Conservation (phyloP, 805 yeast genomes). For the Candida ortonii region DNA sequence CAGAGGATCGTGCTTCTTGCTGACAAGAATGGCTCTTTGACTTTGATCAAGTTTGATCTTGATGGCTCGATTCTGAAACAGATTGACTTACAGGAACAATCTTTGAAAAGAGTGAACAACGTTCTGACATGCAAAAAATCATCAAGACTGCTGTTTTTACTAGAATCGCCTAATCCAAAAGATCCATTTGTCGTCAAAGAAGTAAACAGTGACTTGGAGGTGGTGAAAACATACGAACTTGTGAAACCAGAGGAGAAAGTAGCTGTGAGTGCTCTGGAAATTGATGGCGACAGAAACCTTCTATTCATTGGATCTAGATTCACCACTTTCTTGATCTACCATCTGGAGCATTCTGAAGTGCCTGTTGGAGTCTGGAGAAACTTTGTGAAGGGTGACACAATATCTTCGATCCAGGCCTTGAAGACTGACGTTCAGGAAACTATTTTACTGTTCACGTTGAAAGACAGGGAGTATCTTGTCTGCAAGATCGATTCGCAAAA, state of each 20-base stretch:
- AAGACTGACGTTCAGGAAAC: constrained; percentile 20
- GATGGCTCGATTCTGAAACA: constrained; percentile 32
- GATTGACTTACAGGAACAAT: constrained; percentile 26
- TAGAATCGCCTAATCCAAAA: constrained; percentile 68
- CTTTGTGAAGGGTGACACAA: constrained; percentile 63
- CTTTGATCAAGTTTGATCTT: constrained; percentile 41
- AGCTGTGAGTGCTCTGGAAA: constrained; percentile 55
- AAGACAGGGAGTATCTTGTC: constrained; percentile 64
- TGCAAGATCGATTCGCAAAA: constrained; percentile 24
- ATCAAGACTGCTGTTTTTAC: constrained; percentile 37
- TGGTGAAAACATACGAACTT: constrained; percentile 15
- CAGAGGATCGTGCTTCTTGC: constrained; percentile 26
- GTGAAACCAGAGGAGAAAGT: constrained; percentile 38
- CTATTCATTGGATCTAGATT: constrained; percentile 69
- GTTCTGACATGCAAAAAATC: constrained; percentile 35
- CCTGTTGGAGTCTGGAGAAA: constrained; percentile 40
- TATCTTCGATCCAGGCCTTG: constrained; percentile 50
- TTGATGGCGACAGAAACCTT: constrained; percentile 37
- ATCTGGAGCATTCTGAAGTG: constrained; percentile 29
- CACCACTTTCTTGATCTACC: constrained; percentile 60
- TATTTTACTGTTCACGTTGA: constrained; percentile 48
- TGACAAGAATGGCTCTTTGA: constrained; percentile 40
- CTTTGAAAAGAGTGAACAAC: constrained; percentile 46
- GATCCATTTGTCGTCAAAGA: constrained; percentile 48
- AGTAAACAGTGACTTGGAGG: constrained; percentile 31